Conservation (phyloP, 2,329 filamentous ascomycete species). For the Celoporthe dispersa region DNA sequence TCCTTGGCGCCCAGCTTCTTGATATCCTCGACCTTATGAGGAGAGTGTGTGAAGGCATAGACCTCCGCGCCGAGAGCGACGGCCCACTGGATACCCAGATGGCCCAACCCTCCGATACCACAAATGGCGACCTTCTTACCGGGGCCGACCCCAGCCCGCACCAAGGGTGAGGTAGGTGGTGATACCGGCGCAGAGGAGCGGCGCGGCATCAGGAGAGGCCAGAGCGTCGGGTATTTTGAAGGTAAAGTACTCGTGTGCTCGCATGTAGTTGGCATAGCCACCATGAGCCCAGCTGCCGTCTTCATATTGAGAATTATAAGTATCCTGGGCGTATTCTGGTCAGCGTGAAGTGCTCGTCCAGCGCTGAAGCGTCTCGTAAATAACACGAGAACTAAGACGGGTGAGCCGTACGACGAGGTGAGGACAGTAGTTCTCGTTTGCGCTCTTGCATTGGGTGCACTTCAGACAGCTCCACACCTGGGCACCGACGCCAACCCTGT, state of each 20-base stretch:
- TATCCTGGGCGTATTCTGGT: conserved; percentile 41
- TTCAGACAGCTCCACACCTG: conserved; percentile 62
- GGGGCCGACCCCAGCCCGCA: conserved; percentile 67
- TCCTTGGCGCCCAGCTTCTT: conserved; percentile 65
- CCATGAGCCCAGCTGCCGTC: conserved; percentile 66
- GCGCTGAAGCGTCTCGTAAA: too few species aligned
- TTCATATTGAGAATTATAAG: conserved; percentile 60
- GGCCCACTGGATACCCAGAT: conserved; percentile 74
- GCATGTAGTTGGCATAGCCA: conserved; percentile 58
- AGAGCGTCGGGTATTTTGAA: conserved; percentile 62
- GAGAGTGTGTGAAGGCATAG: conserved; percentile 66
- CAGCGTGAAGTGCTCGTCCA: background rate
- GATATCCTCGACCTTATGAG: conserved; percentile 62
- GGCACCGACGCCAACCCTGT: conserved; percentile 67
- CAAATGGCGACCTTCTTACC: conserved; percentile 74
- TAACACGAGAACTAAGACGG: background rate
- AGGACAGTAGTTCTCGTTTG: conserved; percentile 57
- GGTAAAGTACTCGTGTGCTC: conserved; percentile 61
- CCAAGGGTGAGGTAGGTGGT: conserved; percentile 74
- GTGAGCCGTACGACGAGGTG: conserved; percentile 44
- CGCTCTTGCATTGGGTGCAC: conserved; percentile 50
- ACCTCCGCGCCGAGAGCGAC: conserved; percentile 71
- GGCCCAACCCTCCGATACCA: conserved; percentile 74
- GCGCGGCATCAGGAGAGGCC: conserved; percentile 57
- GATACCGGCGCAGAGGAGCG: conserved; percentile 78